A percentile compares a stretch with the other conserved stretches of the same genome.
Evolutionary conservation across 2,329 filamentous ascomycete species (phyloP).

Genomic region (Colletotrichum magnum): DNA sequence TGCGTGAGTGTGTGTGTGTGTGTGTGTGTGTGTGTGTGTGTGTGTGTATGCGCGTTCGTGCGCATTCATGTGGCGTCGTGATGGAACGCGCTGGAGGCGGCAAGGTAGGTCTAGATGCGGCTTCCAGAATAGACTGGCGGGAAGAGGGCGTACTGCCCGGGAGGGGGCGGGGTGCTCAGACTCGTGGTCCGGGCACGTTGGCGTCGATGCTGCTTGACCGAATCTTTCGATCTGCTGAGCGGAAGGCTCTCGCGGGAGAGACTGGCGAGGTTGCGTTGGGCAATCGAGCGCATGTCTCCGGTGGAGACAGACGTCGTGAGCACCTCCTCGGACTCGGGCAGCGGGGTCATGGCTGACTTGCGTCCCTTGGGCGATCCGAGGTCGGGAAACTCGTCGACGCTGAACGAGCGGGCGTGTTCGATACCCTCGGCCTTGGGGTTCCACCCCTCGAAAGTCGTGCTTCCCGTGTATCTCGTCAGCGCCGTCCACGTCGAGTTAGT

Average conservation of each 20-base stretch:
- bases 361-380: slow-evolving; percentile 28
- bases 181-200: slow-evolving; percentile 63
- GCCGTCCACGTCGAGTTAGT: slow-evolving; percentile 67
- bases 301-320: slow-evolving; percentile 32
- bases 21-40: neutral
- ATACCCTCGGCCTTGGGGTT: slow-evolving; percentile 48
- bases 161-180: slow-evolving; percentile 58
- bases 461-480: slow-evolving; percentile 67
- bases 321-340: slow-evolving; percentile 37
- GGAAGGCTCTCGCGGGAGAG: slow-evolving; percentile 49
- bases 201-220: slow-evolving; percentile 48
- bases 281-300: slow-evolving; percentile 30
- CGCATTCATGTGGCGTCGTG: slow-evolving; percentile 5
- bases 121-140: slow-evolving; percentile 52
- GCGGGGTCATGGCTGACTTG: slow-evolving; percentile 34
- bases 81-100: neutral
- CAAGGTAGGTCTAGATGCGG: slow-evolving; percentile 46
- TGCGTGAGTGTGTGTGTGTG: neutral
- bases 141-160: slow-evolving; percentile 64
- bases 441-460: slow-evolving; percentile 57
- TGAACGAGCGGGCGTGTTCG: slow-evolving; percentile 49
- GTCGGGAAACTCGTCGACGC: slow-evolving; percentile 43
- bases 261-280: slow-evolving; percentile 28
- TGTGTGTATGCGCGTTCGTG: neutral
- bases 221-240: slow-evolving; percentile 49